Percentiles rank a stretch among this genome's conserved stretches.
phyloP scores from a whole-genome alignment of 2,329 filamentous ascomycete species.

The Pezicula carpinea region DNA sequence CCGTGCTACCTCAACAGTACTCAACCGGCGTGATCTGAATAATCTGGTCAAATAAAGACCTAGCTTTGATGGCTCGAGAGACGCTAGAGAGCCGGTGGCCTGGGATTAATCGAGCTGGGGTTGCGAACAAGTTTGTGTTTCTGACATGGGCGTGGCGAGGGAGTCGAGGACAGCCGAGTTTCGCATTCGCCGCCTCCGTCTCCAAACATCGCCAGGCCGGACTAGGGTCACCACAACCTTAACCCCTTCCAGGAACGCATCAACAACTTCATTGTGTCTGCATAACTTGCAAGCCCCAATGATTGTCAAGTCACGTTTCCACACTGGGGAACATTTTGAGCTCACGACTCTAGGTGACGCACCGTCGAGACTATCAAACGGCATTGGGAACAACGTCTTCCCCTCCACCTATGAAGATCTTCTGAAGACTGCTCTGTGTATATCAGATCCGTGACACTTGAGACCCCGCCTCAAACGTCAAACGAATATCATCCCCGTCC shows the following conservation, averaged over 20 bases:
- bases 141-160: conserved; percentile 3
- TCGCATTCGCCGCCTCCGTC: conserved; percentile 1
- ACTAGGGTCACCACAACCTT: not conserved
- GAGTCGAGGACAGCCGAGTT: conserved; percentile 3
- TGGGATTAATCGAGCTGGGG: conserved; percentile 8
- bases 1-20: too few relatives aligned
- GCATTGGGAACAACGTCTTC: not conserved
- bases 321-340: not conserved
- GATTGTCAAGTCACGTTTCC: not conserved
- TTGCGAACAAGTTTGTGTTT: conserved; percentile 2
- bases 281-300: not conserved
- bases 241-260: not conserved
- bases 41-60: conserved; percentile 9
- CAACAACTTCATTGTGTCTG: not conserved
- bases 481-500: conserved; percentile 20
- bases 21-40: conserved; percentile 5
- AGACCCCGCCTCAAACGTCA: conserved; percentile 17
- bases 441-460: conserved; percentile 1
- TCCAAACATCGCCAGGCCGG: not conserved
- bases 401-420: not conserved
- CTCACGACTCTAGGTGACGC: not conserved
- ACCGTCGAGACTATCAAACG: not conserved
- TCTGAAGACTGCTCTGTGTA: not conserved
- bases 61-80: conserved; percentile 14
- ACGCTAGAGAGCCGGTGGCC: conserved; percentile 4